Conservation (phyloP, 2,329 filamentous ascomycete species). For the Pleurostoma richardsiae region DNA sequence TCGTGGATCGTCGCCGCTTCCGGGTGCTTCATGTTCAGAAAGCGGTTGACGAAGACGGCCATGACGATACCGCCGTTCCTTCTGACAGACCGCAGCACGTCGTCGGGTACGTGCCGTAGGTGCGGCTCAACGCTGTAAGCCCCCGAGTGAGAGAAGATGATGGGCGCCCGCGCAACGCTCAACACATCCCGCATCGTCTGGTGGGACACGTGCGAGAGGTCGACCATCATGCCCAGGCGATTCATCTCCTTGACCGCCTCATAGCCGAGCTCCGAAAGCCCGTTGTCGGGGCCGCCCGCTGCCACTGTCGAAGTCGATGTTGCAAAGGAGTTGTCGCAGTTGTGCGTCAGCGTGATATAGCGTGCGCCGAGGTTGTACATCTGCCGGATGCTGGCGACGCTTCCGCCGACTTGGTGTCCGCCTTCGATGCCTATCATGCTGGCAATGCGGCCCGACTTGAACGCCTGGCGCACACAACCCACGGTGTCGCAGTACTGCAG, state of each 20-base stretch:
- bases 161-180: conserved; percentile 8
- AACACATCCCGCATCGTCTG: conserved; percentile 10
- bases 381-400: conserved; percentile 6
- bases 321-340: conserved; percentile 13
- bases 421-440: conserved; percentile 19
- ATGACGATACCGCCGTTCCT: conserved; percentile 26
- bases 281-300: conserved; percentile 2
- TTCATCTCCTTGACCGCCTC: conserved; percentile 20
- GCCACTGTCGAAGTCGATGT: conserved; percentile 12
- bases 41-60: conserved; percentile 20
- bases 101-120: conserved; percentile 27
- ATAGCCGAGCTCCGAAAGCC: conserved; percentile 12
- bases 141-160: conserved; percentile 12
- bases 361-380: conserved; percentile 22
- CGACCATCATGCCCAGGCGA: conserved; percentile 18
- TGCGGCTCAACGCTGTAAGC: conserved; percentile 10
- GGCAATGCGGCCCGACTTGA: conserved; percentile 14
- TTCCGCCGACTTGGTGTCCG: conserved; percentile 14
- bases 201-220: conserved; percentile 12
- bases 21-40: conserved; percentile 14
- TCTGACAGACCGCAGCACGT: conserved; percentile 19
- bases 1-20: conserved; percentile 15
- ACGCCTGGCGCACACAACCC: conserved; percentile 9
- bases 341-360: conserved; percentile 19
- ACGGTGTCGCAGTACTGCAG: not conserved